Conservation (phyloP, 2,329 filamentous ascomycete genomes). For the Alternaria conjuncta region DNA sequence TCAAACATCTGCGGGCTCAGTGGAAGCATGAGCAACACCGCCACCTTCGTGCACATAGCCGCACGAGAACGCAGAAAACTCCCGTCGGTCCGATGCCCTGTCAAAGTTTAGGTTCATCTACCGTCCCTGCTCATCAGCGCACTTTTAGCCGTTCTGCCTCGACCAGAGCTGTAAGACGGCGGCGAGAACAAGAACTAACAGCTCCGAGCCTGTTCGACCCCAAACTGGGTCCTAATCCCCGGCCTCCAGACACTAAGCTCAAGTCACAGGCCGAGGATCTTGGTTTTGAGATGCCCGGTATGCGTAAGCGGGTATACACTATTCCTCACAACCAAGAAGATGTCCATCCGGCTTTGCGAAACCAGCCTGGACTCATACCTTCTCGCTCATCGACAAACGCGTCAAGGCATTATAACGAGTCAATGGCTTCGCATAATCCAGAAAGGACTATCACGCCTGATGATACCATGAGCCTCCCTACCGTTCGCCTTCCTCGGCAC, state of each 20-base stretch:
- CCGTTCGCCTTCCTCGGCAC: not conserved
- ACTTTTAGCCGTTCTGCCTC: not conserved
- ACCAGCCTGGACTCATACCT: not conserved
- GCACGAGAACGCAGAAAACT: not conserved
- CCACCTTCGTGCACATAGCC: not conserved
- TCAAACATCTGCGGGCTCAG: conserved; percentile 20
- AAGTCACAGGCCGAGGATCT: conserved; percentile 1
- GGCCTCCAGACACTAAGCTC: not conserved
- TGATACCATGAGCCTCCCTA: not conserved
- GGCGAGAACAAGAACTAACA: not conserved
- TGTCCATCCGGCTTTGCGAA: not conserved
- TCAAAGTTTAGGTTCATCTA: not conserved
- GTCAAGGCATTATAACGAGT: not conserved
- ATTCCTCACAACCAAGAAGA: not conserved
- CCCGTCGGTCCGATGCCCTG: not conserved
- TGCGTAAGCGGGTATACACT: not conserved
- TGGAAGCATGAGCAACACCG: conserved; percentile 9
- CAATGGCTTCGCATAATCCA: not conserved
- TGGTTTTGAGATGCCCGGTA: conserved; percentile 4
- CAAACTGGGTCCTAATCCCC: conserved; percentile 15
- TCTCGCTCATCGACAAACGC: not conserved
- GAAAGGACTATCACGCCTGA: not conserved
- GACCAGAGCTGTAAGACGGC: not conserved
- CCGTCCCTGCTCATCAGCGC: not conserved
- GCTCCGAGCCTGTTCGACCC: not conserved